Conservation (phyloP, 768 basidiomycete species). For the Sistotremastrum niveocremeum region DNA sequence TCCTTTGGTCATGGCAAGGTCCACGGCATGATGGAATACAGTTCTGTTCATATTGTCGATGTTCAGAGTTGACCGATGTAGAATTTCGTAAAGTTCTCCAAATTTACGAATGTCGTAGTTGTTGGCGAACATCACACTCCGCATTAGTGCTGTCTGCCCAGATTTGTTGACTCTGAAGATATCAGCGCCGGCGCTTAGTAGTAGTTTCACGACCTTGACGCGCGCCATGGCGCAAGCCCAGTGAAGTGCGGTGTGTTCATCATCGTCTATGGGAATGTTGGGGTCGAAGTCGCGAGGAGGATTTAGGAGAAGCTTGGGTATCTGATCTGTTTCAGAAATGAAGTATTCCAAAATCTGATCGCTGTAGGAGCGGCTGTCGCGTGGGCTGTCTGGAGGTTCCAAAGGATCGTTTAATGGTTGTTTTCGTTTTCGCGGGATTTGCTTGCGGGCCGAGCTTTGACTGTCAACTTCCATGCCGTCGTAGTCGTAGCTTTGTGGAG, state of each 20-base stretch:
- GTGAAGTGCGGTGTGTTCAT: conserved; percentile 91
- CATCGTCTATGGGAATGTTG: conserved; percentile 94
- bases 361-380: conserved; percentile 63
- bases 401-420: conserved; percentile 27
- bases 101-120: conserved; percentile 99
- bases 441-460: conserved; percentile 31
- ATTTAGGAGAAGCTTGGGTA: conserved; percentile 73
- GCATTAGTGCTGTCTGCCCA: conserved; percentile 96
- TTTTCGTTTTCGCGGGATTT: conserved; percentile 32
- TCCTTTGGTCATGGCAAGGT: conserved; percentile 93
- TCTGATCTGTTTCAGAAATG: conserved; percentile 89
- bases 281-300: conserved; percentile 90
- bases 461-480: conserved; percentile 27
- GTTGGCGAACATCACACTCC: conserved; percentile 98
- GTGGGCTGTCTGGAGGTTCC: conserved; percentile 24
- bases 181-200: conserved; percentile 88
- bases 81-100: conserved; percentile 88
- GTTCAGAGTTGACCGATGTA: conserved; percentile 96
- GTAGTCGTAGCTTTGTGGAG: conserved; percentile 28
- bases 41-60: conserved; percentile 97
- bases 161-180: conserved; percentile 94
- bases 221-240: conserved; percentile 99
- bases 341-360: conserved; percentile 98
- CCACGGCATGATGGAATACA: conserved; percentile 95
- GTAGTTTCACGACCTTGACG: conserved; percentile 85